Evolutionary conservation across 371 early-diverging fungal genomes (phyloP).

Genomic region (Mucor racemosus): DNA sequence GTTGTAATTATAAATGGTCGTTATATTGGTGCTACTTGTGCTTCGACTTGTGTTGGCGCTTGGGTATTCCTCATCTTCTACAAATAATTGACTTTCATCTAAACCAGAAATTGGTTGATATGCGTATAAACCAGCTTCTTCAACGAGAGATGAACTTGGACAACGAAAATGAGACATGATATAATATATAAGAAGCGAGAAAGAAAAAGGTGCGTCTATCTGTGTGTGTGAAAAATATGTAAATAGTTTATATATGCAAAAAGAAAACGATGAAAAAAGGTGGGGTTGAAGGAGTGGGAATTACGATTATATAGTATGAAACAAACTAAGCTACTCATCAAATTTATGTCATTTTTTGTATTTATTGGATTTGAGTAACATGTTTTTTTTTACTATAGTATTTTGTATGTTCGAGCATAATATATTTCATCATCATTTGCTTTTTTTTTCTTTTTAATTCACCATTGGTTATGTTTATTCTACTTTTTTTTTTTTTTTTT

Average conservation of each 20-base stretch:
- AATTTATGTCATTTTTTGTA: background rate
- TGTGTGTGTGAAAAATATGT: constrained; percentile 4
- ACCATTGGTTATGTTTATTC: too few relatives aligned
- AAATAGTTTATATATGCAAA: constrained; percentile 5
- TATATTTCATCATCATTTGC: too few relatives aligned
- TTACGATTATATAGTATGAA: background rate
- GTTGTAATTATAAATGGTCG: background rate
- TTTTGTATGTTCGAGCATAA: too few relatives aligned
- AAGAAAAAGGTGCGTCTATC: background rate
- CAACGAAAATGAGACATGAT: constrained; percentile 41
- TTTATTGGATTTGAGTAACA: background rate
- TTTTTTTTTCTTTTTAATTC: too few relatives aligned
- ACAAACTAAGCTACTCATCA: background rate
- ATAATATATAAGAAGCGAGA: background rate
- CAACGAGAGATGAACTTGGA: constrained; percentile 33
- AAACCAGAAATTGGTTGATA: constrained; percentile 25
- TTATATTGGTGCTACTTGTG: constrained; percentile 1
- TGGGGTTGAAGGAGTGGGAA: background rate
- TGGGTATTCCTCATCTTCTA: constrained; percentile 6
- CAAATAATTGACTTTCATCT: constrained; percentile 16
- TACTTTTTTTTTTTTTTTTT: too few relatives aligned
- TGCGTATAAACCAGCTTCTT: constrained; percentile 31
- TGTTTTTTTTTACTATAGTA: background rate
- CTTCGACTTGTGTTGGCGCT: background rate
- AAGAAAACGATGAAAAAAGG: background rate